Base-by-base conservation (phyloP, 257 asterid species). In the Solanum chmielewskii region DNA sequence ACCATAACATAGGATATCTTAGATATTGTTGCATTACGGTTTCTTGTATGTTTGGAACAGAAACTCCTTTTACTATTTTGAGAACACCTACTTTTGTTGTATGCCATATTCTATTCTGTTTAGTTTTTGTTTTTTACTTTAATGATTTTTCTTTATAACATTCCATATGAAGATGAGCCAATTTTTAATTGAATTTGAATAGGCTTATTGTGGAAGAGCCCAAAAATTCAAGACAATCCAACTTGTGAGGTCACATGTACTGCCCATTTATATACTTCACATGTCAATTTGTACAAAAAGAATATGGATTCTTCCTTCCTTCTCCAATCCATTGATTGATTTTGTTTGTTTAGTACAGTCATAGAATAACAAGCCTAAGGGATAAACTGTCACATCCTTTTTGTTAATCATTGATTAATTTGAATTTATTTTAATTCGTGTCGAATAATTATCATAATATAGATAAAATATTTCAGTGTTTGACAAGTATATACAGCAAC, bases 1-100 rank as follows among this genome's bases (percentile, higher is more conserved):
- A 91, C 93, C 85, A 84, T 94, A 3, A 87, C 7, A 21, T 95
- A 91, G 89, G 39, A 39, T 25, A 25, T 37, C 11, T 9, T 7
- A 18, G 9, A 70, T 42, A 68, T 52, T 29, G 44, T 49, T 29
- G 44, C 44, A 80, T 80, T 29, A 10, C 29, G 83, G 45, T 78
- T 80, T 80, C 85, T 29, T 47, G 42, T 47, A 49, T 80, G 42
- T 11, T 81, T 81, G 69, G 69, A 81, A 81, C 29, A 29, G 6
- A 29, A 29, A 21, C 25, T 9, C 11, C 12, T 45, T 44, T 78
- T 15, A 45, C 64, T 78, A 45, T 27, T 77, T 78, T 45, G 27
- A 80, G 11, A 16, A 16, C 64, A 27, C 42, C 76, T 44, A 78
- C 39, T 78, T 20, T 78, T 70, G 66, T 45, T 80, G 68, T 27